phyloP scores from a whole-genome alignment of 495 filamentous ascomycete genomes.

The Corynascus novoguineensis region DNA sequence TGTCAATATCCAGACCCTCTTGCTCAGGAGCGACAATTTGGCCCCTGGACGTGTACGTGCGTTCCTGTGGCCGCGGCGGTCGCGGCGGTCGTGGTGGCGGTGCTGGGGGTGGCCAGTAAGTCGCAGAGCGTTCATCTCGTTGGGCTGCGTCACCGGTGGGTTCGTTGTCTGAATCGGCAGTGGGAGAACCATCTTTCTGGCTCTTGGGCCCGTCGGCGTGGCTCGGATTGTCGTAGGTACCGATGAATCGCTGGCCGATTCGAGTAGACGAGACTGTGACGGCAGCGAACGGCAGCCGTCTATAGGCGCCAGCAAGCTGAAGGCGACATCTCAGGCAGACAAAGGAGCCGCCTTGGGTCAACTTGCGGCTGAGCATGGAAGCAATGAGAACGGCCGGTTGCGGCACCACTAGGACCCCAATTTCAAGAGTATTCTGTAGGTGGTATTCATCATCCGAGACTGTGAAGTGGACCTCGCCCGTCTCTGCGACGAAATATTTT shows the following conservation, averaged over 20 bases:
- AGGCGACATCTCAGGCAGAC: constrained; percentile 48
- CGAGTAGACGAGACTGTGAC: neutral
- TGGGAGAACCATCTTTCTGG: neutral
- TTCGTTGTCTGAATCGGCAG: neutral
- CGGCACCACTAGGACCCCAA: neutral
- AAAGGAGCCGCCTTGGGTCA: constrained; percentile 32
- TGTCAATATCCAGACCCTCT: constrained; percentile 17
- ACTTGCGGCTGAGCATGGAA: constrained; percentile 40
- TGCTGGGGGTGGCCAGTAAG: neutral
- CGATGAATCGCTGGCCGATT: neutral
- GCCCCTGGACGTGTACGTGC: constrained; percentile 8
- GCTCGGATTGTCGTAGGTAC: neutral
- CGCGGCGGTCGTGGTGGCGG: too few relatives aligned
- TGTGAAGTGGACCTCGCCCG: constrained; percentile 3
- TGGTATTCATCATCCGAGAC: neutral
- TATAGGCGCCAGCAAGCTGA: constrained; percentile 27
- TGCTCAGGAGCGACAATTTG: neutral
- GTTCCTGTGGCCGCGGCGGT: neutral
- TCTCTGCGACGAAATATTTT: constrained; percentile 23
- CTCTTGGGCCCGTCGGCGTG: neutral
- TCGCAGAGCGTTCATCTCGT: neutral
- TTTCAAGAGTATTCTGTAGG: neutral
- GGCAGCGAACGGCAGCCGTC: constrained; percentile 11
- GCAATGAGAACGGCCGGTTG: neutral
- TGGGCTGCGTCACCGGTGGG: neutral